These are phyloP conservation scores for Aspergillus brasiliensis DNA, from an alignment of 2,329 filamentous ascomycete species.

Conservation along the genomic window DNA sequence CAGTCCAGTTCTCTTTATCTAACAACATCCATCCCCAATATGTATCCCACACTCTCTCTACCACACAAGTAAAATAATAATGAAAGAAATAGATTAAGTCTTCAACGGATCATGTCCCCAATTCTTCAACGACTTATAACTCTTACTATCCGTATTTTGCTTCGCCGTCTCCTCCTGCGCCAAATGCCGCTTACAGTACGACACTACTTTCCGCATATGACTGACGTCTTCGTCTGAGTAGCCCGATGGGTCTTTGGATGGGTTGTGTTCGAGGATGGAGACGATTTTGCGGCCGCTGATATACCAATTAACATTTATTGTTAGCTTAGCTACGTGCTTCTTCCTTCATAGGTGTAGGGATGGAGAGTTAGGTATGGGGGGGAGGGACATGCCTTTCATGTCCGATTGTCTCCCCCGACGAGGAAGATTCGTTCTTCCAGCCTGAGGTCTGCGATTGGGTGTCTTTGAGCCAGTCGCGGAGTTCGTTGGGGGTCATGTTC, in stretches of 20 bases:
- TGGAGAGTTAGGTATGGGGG: no score
- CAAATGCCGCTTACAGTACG: slow-evolving; percentile 67
- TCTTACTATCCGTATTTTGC: slow-evolving; percentile 56
- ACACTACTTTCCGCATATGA: slow-evolving; percentile 65
- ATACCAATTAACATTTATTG: background rate
- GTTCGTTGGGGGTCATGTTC: slow-evolving; percentile 65
- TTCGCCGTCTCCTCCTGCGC: slow-evolving; percentile 65
- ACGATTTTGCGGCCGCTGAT: slow-evolving; percentile 64
- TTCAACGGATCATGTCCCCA: slow-evolving; percentile 61
- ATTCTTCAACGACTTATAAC: slow-evolving; percentile 64
- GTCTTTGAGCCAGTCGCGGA: slow-evolving; percentile 63
- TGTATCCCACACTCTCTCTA: background rate
- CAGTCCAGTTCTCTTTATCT: no score
- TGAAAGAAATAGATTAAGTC: slow-evolving; percentile 12
- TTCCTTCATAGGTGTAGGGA: no score
- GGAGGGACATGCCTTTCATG: slow-evolving; percentile 56
- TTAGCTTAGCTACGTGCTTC: no score
- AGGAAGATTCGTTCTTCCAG: slow-evolving; percentile 55
- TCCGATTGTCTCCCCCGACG: slow-evolving; percentile 62
- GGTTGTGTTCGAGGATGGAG: slow-evolving; percentile 64
- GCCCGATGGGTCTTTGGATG: slow-evolving; percentile 56
- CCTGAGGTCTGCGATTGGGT: slow-evolving; percentile 61
- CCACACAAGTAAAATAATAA: background rate
- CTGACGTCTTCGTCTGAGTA: slow-evolving; percentile 61
- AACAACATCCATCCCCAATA: no score